These are phyloP conservation scores for Ganoderma resinaceum DNA, from an alignment of 1,284 basidiomycete genomes.

Conservation along the genomic window DNA sequence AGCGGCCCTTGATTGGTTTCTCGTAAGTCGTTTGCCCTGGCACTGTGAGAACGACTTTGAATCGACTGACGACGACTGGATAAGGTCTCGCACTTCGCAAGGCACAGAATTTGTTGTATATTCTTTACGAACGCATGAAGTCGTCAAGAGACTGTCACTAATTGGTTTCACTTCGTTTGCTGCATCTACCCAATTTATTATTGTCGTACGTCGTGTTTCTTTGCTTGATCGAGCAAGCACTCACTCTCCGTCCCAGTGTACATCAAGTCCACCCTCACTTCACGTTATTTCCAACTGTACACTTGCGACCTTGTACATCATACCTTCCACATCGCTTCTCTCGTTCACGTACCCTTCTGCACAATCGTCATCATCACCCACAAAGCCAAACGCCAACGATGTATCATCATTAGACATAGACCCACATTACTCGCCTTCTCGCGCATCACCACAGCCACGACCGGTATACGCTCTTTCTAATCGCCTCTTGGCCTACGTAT, in stretches of 20 bases:
- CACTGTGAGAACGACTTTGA: neutral
- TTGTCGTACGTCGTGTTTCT: conserved; percentile 56
- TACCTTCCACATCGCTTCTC: conserved; percentile 54
- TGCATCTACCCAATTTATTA: conserved; percentile 57
- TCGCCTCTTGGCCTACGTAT: conserved; percentile 69
- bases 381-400: conserved; percentile 29
- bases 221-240: neutral
- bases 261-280: conserved; percentile 59
- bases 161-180: conserved; percentile 55
- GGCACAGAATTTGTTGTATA: conserved; percentile 53
- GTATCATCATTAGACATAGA: conserved; percentile 49
- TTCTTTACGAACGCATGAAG: conserved; percentile 62
- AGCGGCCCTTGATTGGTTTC: conserved; percentile 62
- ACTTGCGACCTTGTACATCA: conserved; percentile 57
- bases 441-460: conserved; percentile 36
- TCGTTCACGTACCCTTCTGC: conserved; percentile 41
- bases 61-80: conserved; percentile 5
- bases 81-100: conserved; percentile 31
- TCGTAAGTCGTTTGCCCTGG: conserved; percentile 49
- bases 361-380: conserved; percentile 28
- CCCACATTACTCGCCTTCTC: conserved; percentile 15
- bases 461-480: conserved; percentile 67
- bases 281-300: conserved; percentile 63
- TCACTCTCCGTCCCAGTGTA: conserved; percentile 51
- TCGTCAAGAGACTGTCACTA: conserved; percentile 58